Base-by-base conservation (phyloP, 2,329 filamentous ascomycete genomes). In the Colletotrichum truncatum region DNA sequence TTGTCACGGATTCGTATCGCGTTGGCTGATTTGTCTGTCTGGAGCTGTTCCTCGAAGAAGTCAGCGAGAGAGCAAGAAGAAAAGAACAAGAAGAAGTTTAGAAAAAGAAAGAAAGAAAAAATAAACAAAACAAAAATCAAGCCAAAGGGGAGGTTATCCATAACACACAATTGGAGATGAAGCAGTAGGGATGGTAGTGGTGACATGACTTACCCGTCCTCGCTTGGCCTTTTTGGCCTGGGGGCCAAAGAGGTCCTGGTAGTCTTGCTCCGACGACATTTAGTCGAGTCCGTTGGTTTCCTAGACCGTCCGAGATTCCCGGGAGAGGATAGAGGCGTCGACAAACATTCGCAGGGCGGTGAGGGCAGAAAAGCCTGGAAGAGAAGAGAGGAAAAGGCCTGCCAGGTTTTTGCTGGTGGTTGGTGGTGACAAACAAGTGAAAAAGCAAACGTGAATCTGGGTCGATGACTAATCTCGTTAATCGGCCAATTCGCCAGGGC, bases 1-100 rank as follows among this genome's bases (percentile, higher is more conserved):
- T 85, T 87, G 67, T 85, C 80, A 68, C 84, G 80, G 68, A 81
- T 81, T 60, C 79, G 79, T 34, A 67, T 69, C 12, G 71, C 70
- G 46, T 70, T 69, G 28, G 74, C 58, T 5, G 67, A 64, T 14
- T 64, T 64, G 26, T 68, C 64, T 14, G 64, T 61, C 34, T 68
- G 67, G 43, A 66, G 56, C 66, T 68, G 49, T 58, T 57, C 54
- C 41, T 55, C 52, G 55, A 41, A 39, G n/a, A 30, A 54, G 64
- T 63, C 60, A 67, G 61, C 38, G 21, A n/a, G n/a, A n/a, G n/a
- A n/a, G n/a, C n/a, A n/a, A n/a, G 28, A 53, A 21, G 49, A 30
- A 30, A 43, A 18, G 38, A 38, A 10, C 12, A 12, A 10, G 5
- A 16, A 16, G n/a, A 28, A 8, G 46, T 32, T 32, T 49, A 23